A percentile compares a stretch with the other conserved stretches of the same genome.
phyloP scores from a whole-genome alignment of 2,329 filamentous ascomycete species.

The Diplodia sapinea region DNA sequence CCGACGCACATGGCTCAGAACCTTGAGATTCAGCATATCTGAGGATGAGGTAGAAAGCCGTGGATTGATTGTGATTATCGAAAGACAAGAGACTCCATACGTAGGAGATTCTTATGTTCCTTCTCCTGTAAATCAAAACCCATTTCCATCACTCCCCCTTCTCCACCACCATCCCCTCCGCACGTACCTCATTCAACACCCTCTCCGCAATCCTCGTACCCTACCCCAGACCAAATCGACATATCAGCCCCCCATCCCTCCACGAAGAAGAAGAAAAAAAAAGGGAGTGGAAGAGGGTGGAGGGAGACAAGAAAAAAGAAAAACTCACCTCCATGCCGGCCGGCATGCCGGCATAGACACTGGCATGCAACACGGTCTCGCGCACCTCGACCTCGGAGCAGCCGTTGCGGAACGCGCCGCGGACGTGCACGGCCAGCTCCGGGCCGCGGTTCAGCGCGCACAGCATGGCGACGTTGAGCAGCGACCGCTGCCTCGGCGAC shows the following conservation, averaged over 20 bases:
- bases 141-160: conserved; percentile 39
- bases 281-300: too few species aligned
- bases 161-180: conserved; percentile 16
- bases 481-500: conserved; percentile 41
- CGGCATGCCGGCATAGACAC: conserved; percentile 61
- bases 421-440: conserved; percentile 63
- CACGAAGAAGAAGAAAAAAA: not conserved
- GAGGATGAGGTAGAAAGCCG: too few species aligned
- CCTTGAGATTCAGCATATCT: too few species aligned
- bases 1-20: too few species aligned
- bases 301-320: too few species aligned
- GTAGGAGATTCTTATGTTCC: not conserved
- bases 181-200: conserved; percentile 58
- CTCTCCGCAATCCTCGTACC: conserved; percentile 50
- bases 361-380: conserved; percentile 62
- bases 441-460: conserved; percentile 65
- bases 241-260: not conserved
- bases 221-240: conserved; percentile 46
- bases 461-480: conserved; percentile 68
- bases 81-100: not conserved
- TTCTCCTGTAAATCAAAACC: conserved; percentile 16
- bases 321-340: conserved; percentile 58
- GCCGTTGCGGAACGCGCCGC: conserved; percentile 64
- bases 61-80: not conserved
- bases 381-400: conserved; percentile 42